Conservation (phyloP, 106 monocot genomes). For the Dioscorea alata region DNA sequence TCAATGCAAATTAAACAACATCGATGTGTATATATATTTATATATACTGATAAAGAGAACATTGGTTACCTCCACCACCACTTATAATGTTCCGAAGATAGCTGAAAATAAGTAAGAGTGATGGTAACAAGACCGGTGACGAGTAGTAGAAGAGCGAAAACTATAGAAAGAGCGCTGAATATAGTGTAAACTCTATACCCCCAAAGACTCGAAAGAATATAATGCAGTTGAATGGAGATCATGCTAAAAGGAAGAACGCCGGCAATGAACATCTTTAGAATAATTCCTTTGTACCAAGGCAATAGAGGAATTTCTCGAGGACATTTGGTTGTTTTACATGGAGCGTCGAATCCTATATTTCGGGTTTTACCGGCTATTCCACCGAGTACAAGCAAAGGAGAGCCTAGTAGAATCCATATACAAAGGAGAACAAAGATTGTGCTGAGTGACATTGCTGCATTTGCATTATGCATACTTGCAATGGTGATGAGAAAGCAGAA, state of each 20-base stretch:
- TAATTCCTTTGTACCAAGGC: slow-evolving; percentile 53
- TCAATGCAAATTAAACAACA: neutral
- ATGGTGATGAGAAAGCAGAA: slow-evolving; percentile 72
- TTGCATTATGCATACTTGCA: slow-evolving; percentile 47
- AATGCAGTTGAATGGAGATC: slow-evolving; percentile 63
- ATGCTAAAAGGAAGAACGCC: slow-evolving; percentile 66
- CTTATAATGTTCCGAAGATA: slow-evolving; percentile 45
- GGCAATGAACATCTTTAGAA: slow-evolving; percentile 59
- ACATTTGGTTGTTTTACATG: slow-evolving; percentile 63
- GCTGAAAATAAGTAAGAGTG: slow-evolving; percentile 71
- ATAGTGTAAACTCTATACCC: slow-evolving; percentile 71
- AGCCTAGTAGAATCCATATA: slow-evolving; percentile 51
- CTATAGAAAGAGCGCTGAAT: slow-evolving; percentile 58
- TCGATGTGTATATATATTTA: neutral
- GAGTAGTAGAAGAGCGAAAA: slow-evolving; percentile 68
- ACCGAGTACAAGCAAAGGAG: slow-evolving; percentile 64
- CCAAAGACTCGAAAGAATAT: slow-evolving; percentile 78
- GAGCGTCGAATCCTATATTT: slow-evolving; percentile 59
- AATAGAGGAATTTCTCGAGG: slow-evolving; percentile 52
- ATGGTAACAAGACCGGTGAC: slow-evolving; percentile 69
- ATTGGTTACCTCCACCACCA: slow-evolving; percentile 59
- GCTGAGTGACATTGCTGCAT: slow-evolving; percentile 63
- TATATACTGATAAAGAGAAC: neutral
- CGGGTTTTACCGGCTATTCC: slow-evolving; percentile 64
- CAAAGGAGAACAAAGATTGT: slow-evolving; percentile 59